Evolutionary conservation across 345 rosid species (phyloP), one percentile per base, ranked within the genome.

Genomic region (Eucalyptus curtisii): DNA sequence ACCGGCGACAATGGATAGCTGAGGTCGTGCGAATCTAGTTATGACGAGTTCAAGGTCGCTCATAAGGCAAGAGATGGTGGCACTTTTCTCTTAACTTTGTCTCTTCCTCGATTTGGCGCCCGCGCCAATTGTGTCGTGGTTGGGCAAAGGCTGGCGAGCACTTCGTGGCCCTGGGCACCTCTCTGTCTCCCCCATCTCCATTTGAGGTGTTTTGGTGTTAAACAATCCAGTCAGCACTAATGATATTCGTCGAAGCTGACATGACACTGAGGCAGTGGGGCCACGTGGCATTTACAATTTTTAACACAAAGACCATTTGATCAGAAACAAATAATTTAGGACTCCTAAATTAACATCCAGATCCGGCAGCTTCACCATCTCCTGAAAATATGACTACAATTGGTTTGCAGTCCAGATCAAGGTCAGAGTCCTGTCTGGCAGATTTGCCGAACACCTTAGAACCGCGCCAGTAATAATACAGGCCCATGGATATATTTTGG

Each of bases 1-100:
- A 6, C 82, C 0, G 27, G 8, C 1, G 3, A 5, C 4, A 3
- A 3, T 76, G 4, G 24, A 71, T 37, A 71, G 25, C 3, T 33
- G 7, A 19, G 81, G 25, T 71, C 8, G 7, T 9, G 2, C 4
- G 1, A 19, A 5, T 42, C 24, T 13, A 7, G 6, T 20, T 25
- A 20, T 20, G 14, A 42, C 13, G 7, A 40, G 12, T 76, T 76
- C 27, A 76, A 10, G 24, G 27, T 37, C 7, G 8, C 82, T 33
- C 14, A 10, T 15, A 42, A 19, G 42, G 40, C 12, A 10, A 68
- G 80, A 68, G 12, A 19, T 3, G 80, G 80, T 17, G 80, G 80
- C 10, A 7, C 40, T n/a, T 64, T 33, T 64, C 40, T 66, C 22
- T 68, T 14, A n/a, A 14, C 37, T 68, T 6, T 2, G 6, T 31